phyloP scores from a whole-genome alignment of 192 early-diverging fungal genomes.

The Spizellomyces sp. region DNA sequence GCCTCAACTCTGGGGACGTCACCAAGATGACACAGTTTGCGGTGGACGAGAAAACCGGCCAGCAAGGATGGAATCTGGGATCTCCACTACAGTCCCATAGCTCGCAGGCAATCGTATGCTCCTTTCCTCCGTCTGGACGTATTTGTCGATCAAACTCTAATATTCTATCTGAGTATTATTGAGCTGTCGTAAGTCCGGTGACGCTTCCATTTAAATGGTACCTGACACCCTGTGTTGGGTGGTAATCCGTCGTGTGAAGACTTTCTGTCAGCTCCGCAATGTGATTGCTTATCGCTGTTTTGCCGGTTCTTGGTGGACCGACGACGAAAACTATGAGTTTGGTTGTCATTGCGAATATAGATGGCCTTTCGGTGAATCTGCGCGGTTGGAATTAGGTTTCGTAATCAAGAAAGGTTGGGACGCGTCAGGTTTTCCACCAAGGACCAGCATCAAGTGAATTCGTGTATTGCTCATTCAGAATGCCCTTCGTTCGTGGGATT shows the following conservation, averaged over 20 bases:
- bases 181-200: background rate
- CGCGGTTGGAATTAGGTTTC: background rate
- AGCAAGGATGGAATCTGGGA: constrained; percentile 36
- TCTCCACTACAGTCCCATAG: constrained; percentile 56
- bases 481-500: background rate
- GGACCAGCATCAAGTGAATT: background rate
- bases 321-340: constrained; percentile 48
- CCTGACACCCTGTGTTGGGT: constrained; percentile 52
- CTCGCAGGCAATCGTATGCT: constrained; percentile 35
- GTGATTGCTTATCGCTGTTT: constrained; percentile 47
- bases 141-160: constrained; percentile 41
- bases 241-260: constrained; percentile 34
- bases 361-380: background rate
- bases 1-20: constrained; percentile 35
- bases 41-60: constrained; percentile 39
- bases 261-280: constrained; percentile 47
- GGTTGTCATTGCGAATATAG: constrained; percentile 1
- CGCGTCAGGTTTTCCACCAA: background rate
- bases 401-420: background rate
- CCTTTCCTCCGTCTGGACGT: constrained; percentile 9
- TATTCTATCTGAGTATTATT: constrained; percentile 20
- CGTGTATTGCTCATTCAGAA: background rate
- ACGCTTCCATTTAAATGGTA: constrained; percentile 5
- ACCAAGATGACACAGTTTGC: constrained; percentile 43
- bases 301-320: constrained; percentile 45